Evolutionary conservation across 2,329 filamentous ascomycete genomes (phyloP), one percentile per base, ranked within the genome.

Genomic region (Daldinia sp.): DNA sequence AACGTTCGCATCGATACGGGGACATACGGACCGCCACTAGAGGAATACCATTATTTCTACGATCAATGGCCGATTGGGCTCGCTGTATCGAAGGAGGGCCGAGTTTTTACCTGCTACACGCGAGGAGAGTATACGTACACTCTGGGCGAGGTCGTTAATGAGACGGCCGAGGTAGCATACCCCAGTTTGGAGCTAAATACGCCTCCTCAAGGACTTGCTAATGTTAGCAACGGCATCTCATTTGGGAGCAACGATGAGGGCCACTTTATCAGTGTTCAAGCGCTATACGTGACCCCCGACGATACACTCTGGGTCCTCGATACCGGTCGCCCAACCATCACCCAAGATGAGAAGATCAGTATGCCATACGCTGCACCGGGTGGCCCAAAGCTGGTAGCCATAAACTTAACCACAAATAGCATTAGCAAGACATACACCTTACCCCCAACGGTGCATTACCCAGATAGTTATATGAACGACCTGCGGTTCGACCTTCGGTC

Each of bases 41-140:
- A 83, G 64, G 80, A 83, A 64, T 77, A 78, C 34, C 80, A 83
- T 66, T 83, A 82, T 68, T 83, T 77, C 68, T 80, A 80, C 58
- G 77, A 78, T 25, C 77, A 81, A 67, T 81, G 77, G 79, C 79
- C 79, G 1, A 80, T 80, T 19, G 79, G 79, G 4, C 75, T 82
- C 6, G 78, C 79, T 13, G 75, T 80, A 1, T 79, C 78, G 1
- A 78, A 74, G 11, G 73, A 72, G 23, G 78, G 78, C n/a, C 73
- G 79, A 8, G 71, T 81, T 34, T 82, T 82, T 63, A 74, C 77
- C 13, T 79, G 75, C 43, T 82, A 81, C 68, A 82, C 80, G 2
- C 77, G 81, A 6, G 81, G 80, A 10, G 70, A 71, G 23, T 81
- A 82, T 64, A 66, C 71, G 7, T 83, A 81, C 68, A 84, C 80